These are phyloP conservation scores for Yarrowia bubula DNA, from an alignment of 805 yeast genomes.

Conservation along the genomic window DNA sequence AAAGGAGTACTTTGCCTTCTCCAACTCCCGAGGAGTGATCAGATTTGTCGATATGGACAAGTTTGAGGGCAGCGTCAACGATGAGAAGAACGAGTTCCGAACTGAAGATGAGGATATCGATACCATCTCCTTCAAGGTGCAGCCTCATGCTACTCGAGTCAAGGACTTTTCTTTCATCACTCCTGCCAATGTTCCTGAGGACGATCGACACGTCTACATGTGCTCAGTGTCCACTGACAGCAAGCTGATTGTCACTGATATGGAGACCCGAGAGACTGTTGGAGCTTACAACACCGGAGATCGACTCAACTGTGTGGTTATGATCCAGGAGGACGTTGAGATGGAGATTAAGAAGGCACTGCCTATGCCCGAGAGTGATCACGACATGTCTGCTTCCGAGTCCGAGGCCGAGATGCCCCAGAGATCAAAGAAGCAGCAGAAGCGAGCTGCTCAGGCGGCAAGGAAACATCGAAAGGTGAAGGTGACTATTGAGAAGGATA, in stretches of 20 bases:
- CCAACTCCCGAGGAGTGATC: slow-evolving; percentile 71
- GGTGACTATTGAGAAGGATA: slow-evolving; percentile 13
- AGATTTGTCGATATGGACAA: slow-evolving; percentile 46
- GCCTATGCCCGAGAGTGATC: slow-evolving; percentile 46
- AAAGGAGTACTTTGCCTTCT: slow-evolving; percentile 57
- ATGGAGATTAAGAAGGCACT: slow-evolving; percentile 74
- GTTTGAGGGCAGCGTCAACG: slow-evolving; percentile 38
- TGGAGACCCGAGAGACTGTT: slow-evolving; percentile 64
- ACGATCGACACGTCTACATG: slow-evolving; percentile 51
- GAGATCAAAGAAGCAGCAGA: slow-evolving; percentile 26
- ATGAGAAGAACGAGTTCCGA: slow-evolving; percentile 33
- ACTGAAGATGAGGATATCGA: slow-evolving; percentile 35
- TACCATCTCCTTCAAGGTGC: slow-evolving; percentile 48
- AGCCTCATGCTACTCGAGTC: slow-evolving; percentile 83
- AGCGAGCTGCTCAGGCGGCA: slow-evolving; percentile 28
- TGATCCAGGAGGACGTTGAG: slow-evolving; percentile 75
- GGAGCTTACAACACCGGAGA: slow-evolving; percentile 92
- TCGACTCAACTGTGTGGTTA: slow-evolving; percentile 79
- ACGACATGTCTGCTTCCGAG: slow-evolving; percentile 35
- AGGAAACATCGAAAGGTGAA: not conserved
- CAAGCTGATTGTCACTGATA: slow-evolving; percentile 86
- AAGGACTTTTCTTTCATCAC: slow-evolving; percentile 61
- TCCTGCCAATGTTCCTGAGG: slow-evolving; percentile 22
- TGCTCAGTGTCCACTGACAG: slow-evolving; percentile 92
- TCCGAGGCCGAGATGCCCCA: slow-evolving; percentile 32